Conservation (phyloP, 2,329 filamentous ascomycete species). For the Arthroderma sp. region DNA sequence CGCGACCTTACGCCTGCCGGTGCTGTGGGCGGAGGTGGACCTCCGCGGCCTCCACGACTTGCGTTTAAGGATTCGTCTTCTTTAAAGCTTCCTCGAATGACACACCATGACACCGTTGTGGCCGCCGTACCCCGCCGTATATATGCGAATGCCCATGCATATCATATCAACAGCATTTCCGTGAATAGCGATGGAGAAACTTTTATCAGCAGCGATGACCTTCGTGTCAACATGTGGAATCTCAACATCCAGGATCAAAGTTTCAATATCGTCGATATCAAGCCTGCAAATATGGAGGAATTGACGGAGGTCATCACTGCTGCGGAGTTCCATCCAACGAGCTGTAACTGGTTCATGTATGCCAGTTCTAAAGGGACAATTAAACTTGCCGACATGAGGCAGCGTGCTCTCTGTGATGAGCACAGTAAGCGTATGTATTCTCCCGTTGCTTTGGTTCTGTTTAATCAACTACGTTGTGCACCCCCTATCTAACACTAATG, state of each 20-base stretch:
- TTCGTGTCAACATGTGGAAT: slow-evolving; percentile 98
- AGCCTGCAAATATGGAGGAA: slow-evolving; percentile 99
- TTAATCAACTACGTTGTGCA: neutral
- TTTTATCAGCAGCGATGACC: slow-evolving; percentile 95
- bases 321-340: slow-evolving; percentile 89
- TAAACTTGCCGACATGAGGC: slow-evolving; percentile 95
- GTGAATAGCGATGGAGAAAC: slow-evolving; percentile 99
- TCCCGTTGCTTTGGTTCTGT: slow-evolving; percentile 3
- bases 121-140: slow-evolving; percentile 90
- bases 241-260: slow-evolving; percentile 98
- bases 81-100: slow-evolving; percentile 87
- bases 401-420: slow-evolving; percentile 89
- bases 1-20: slow-evolving; percentile 74
- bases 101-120: slow-evolving; percentile 95
- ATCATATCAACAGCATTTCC: slow-evolving; percentile 99
- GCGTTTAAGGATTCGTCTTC: slow-evolving; percentile 70
- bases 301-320: slow-evolving; percentile 97
- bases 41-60: slow-evolving; percentile 56
- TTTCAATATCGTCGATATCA: slow-evolving; percentile 99
- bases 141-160: slow-evolving; percentile 95
- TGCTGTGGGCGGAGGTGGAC: slow-evolving; percentile 61
- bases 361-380: slow-evolving; percentile 98
- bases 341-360: slow-evolving; percentile 99
- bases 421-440: slow-evolving; percentile 72
- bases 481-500: slow-evolving; percentile 7